Evolutionary conservation across 2,329 filamentous ascomycete species (phyloP), one percentile per base, ranked within the genome.

Genomic region (Chaetomium strumarium): DNA sequence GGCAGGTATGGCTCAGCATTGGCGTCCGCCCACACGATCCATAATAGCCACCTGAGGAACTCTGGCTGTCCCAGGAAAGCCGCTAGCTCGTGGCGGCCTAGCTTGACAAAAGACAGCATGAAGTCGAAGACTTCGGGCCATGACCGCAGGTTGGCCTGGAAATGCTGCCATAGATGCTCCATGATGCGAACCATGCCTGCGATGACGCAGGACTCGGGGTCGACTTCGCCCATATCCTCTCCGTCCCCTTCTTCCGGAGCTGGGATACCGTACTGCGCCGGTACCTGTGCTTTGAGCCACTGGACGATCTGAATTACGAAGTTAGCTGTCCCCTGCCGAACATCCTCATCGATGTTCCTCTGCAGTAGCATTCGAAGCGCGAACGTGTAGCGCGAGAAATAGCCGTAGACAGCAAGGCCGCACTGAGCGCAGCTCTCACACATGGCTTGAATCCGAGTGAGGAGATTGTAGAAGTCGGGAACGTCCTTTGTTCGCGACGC

Each of bases 41-140:
- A 74, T 30, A 88, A 55, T 29, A 80, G 73, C 57, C 74, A 81
- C 38, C 71, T 64, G 17, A 91, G 70, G 60, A 83, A 87, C 20
- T 43, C 29, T 12, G 80, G 77, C 31, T 76, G 72, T 11, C 81
- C 77, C 20, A 91, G 72, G 20, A 90, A 72, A 6, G 77, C 64
- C 2, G 73, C 71, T 17, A 78, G 73, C 64, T 89, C 84, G 5
- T 74, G 66, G 3, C 72, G 68, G 1, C 86, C 85, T 50, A 88
- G 68, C 42, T 72, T 74, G 13, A 82, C 81, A 63, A 91, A 85
- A n/a, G 72, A 72, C n/a, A 78, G 64, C 56, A 91, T 73, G n/a
- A 86, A 76, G 12, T 79, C 78, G 64, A 92, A 92, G 53, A 85
- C 85, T 62, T 92, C 87, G 39, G 84, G 80, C 88, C 88, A 93